Percentiles rank a stretch among this genome's conserved stretches.
These are phyloP conservation scores for Micractinium conductrix DNA, from an alignment of 139 green algal genomes.

Conservation along the genomic window DNA sequence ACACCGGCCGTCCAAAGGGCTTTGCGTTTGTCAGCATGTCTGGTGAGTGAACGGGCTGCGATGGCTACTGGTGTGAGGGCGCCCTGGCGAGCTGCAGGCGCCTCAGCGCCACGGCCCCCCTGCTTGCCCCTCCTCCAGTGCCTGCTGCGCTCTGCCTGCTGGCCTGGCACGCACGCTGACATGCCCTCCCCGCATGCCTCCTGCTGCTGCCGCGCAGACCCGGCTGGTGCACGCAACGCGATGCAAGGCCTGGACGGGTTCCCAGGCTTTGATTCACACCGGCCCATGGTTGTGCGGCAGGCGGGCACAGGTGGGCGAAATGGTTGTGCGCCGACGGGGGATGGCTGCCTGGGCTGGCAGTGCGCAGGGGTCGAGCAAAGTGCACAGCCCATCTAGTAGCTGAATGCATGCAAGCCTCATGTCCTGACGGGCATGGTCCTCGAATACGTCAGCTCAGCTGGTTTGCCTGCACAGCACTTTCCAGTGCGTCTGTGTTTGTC, in stretches of 20 bases:
- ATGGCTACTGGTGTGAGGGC: background rate
- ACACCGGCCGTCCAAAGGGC: conserved; percentile 55
- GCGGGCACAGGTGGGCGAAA: conserved; percentile 27
- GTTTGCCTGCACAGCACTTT: background rate
- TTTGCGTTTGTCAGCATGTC: conserved; percentile 74
- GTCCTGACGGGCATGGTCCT: background rate
- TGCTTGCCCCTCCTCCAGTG: too few relatives aligned
- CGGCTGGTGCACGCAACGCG: conserved; percentile 26
- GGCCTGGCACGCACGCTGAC: background rate
- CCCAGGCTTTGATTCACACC: conserved; percentile 21
- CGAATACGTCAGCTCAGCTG: too few relatives aligned
- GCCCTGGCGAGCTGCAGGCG: background rate
- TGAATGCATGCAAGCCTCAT: too few relatives aligned
- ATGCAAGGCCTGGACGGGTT: conserved; percentile 45
- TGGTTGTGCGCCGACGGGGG: too few relatives aligned
- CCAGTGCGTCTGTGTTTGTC: background rate
- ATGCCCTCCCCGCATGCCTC: background rate
- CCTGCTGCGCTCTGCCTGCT: too few relatives aligned
- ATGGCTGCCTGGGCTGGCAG: too few relatives aligned
- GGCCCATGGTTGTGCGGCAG: conserved; percentile 37
- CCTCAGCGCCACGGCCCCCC: too few relatives aligned
- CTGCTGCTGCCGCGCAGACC: conserved; percentile 13
- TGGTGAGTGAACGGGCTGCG: background rate
- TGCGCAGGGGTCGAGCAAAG: too few relatives aligned
- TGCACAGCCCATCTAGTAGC: too few relatives aligned